Percentiles rank a stretch among this genome's conserved stretches.
These are phyloP conservation scores for Colletotrichum sidae DNA, from an alignment of 2,329 filamentous ascomycete species.

Conservation along the genomic window DNA sequence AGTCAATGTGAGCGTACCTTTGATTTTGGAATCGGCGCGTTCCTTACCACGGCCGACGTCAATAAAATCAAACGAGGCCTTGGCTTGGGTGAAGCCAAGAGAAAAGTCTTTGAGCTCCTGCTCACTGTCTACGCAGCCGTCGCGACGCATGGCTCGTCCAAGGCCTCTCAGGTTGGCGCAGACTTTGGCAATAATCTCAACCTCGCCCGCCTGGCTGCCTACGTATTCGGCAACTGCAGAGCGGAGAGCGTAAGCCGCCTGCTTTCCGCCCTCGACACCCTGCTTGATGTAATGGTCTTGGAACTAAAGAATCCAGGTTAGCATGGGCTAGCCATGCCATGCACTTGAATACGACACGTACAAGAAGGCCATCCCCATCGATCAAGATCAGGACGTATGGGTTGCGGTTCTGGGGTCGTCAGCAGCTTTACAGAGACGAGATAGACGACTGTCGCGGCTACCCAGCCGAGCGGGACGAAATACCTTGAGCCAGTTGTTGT, in stretches of 20 bases:
- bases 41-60: slow-evolving; percentile 72
- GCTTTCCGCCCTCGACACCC: slow-evolving; percentile 66
- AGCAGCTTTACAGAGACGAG: background rate
- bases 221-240: slow-evolving; percentile 60
- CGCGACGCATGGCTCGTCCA: slow-evolving; percentile 59
- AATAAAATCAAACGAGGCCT: slow-evolving; percentile 71
- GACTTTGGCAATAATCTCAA: slow-evolving; percentile 68
- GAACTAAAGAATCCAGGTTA: slow-evolving; percentile 57
- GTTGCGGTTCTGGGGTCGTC: slow-evolving; percentile 59
- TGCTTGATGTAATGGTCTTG: slow-evolving; percentile 64
- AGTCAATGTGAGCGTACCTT: slow-evolving; percentile 55
- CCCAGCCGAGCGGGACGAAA: too few species aligned
- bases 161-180: slow-evolving; percentile 66
- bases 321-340: too few species aligned
- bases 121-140: slow-evolving; percentile 58
- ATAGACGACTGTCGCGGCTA: too few species aligned
- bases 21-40: slow-evolving; percentile 69
- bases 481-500: slow-evolving; percentile 61
- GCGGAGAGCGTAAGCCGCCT: slow-evolving; percentile 62
- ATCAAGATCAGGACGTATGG: slow-evolving; percentile 71
- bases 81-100: slow-evolving; percentile 69
- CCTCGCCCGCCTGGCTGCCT: slow-evolving; percentile 55
- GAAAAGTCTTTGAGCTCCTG: slow-evolving; percentile 67
- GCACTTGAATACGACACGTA: slow-evolving; percentile 44
- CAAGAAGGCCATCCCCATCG: slow-evolving; percentile 72